phyloP scores from a whole-genome alignment of 2,329 filamentous ascomycete genomes.

The Ophiosphaerella korrae region DNA sequence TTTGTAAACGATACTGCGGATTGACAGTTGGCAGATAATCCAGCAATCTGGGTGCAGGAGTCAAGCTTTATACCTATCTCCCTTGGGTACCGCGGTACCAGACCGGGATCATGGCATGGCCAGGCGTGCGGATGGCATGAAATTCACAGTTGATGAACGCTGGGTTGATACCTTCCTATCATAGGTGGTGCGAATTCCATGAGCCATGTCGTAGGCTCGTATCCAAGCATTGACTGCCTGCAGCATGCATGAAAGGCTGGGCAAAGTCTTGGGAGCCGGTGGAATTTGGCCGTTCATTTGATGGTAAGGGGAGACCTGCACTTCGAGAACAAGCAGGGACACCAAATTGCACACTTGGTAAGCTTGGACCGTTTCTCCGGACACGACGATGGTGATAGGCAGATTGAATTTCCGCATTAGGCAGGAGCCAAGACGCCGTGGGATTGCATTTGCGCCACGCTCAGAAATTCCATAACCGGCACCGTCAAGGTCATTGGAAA shows the following conservation, averaged over 20 bases:
- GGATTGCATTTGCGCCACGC: slow-evolving; percentile 12
- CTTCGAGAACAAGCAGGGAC: slow-evolving; percentile 16
- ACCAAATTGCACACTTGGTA: neutral
- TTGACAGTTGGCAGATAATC: slow-evolving; percentile 28
- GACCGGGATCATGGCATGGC: slow-evolving; percentile 7
- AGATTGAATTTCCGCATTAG: slow-evolving; percentile 17
- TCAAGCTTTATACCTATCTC: slow-evolving; percentile 24
- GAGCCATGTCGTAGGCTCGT: slow-evolving; percentile 25
- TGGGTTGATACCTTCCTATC: slow-evolving; percentile 42
- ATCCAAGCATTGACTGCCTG: slow-evolving; percentile 22
- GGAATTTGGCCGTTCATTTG: slow-evolving; percentile 14
- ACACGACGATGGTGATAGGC: slow-evolving; percentile 10
- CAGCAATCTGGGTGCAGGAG: slow-evolving; percentile 14
- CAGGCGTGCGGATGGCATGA: slow-evolving; percentile 16
- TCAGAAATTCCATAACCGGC: slow-evolving; percentile 5
- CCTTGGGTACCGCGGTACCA: slow-evolving; percentile 2
- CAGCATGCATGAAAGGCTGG: slow-evolving; percentile 23
- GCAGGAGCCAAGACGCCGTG: slow-evolving; percentile 28
- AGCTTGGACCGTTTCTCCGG: slow-evolving; percentile 2
- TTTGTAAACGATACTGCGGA: slow-evolving; percentile 25
- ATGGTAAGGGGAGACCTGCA: slow-evolving; percentile 11
- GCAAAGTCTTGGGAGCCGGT: slow-evolving; percentile 22
- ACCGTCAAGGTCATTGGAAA: slow-evolving; percentile 4
- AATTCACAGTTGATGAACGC: slow-evolving; percentile 19
- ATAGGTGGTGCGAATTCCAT: slow-evolving; percentile 31